phyloP scores from a whole-genome alignment of 2,329 filamentous ascomycete species.

The Canariomyces notabilis region DNA sequence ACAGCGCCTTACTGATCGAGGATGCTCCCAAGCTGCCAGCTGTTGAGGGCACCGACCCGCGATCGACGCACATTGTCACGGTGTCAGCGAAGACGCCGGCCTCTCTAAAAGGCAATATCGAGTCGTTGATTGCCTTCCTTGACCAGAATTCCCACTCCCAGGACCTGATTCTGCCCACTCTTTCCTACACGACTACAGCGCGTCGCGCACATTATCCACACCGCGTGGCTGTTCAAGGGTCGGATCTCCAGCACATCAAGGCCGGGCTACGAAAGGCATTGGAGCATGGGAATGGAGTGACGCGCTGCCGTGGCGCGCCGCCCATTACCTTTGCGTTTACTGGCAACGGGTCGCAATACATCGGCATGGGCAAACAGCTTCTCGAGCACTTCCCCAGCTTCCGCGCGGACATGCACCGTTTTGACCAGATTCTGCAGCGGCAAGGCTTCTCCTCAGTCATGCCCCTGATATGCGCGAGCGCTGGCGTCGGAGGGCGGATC shows the following conservation, averaged over 20 bases:
- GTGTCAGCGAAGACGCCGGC: constrained; percentile 48
- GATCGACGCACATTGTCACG: constrained; percentile 48
- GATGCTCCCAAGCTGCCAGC: constrained; percentile 45
- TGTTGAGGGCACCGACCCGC: constrained; percentile 42
- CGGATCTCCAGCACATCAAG: constrained; percentile 36
- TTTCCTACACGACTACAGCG: constrained; percentile 64
- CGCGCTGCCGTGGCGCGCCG: constrained; percentile 28
- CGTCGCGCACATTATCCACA: constrained; percentile 56
- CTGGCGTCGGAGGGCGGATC: constrained; percentile 30
- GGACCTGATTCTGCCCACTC: no score
- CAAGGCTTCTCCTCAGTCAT: constrained; percentile 51
- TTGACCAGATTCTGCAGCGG: constrained; percentile 44
- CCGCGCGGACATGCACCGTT: constrained; percentile 48
- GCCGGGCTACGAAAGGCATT: constrained; percentile 32
- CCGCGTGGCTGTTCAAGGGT: constrained; percentile 44
- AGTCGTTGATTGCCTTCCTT: constrained; percentile 48
- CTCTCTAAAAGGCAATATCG: constrained; percentile 53
- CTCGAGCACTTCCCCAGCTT: constrained; percentile 41
- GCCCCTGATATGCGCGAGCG: background rate
- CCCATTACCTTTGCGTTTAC: constrained; percentile 50
- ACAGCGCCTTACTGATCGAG: constrained; percentile 60
- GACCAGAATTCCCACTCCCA: constrained; percentile 46
- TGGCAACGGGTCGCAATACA: constrained; percentile 49
- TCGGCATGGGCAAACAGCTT: constrained; percentile 45
- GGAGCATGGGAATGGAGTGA: no score